Evolutionary conservation across 176 grass and related monocot genomes (phyloP), one percentile per base, ranked within the genome.

Genomic region (Bonia amplexicaulis): DNA sequence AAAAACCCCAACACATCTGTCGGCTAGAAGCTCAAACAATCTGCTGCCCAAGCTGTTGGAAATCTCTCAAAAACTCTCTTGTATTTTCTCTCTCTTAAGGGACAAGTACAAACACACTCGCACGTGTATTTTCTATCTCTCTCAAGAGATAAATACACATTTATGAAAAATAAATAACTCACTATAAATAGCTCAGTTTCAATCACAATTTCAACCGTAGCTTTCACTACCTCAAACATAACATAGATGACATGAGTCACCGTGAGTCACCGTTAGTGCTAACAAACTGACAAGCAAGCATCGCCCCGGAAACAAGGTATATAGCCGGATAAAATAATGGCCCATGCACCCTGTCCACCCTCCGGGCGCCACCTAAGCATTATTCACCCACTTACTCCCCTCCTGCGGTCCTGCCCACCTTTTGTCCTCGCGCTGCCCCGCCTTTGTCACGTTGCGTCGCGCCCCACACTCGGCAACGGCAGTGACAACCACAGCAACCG

Each of bases 291-390:
- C 31, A 33, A 33, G 20, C 85, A 25, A 31, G 71, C 40, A 41
- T 27, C 27, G 6, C 52, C 79, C 61, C 52, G 16, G 39, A 80
- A 9, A 9, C 22, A 11, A n/a, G n/a, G 10, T 20, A 27, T 29
- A 59, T 15, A 22, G 20, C 37, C 12, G 7, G 13, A 19, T 15
- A 4, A 5, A 8, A 19, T 15, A 4, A 5, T 14, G 0, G 45
- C 22, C 51, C 44, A 69, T 89, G 82, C 82, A 59, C 82, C 82
- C 11, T 9, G 88, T 89, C 87, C 77, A 89, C 40, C 6, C 12
- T 62, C 12, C 11, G 11, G 4, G 35, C 61, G 82, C 42, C 73
- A 63, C 26, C 42, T 48, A 19, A 0, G 12, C 9, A 16, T 6
- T 1, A 16, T 3, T 1, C 11, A n/a, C 2, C 35, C 35, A 61